Evolutionary conservation across 129 eudicot genomes (phyloP).

Genomic region (Lactuca saligna): DNA sequence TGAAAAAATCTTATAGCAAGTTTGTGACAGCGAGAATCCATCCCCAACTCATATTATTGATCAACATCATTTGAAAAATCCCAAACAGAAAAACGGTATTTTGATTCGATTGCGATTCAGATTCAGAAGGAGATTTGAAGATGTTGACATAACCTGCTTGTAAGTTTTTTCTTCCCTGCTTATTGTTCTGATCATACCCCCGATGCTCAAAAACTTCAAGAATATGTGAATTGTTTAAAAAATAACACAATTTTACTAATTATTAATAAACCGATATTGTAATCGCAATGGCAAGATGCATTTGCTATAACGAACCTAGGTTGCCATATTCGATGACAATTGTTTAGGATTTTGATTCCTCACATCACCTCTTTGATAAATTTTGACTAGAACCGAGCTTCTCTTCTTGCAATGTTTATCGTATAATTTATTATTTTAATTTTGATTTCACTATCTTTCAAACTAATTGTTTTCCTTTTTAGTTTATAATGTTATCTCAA

Average conservation of each 20-base stretch:
- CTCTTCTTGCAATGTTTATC: not conserved
- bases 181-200: not conserved
- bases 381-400: not conserved
- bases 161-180: constrained; percentile 14
- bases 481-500: too few relatives aligned
- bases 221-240: not conserved
- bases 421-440: too few relatives aligned
- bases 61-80: not conserved
- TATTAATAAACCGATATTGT: too few relatives aligned
- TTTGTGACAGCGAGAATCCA: too few relatives aligned
- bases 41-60: not conserved
- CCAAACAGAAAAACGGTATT: not conserved
- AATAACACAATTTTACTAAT: not conserved
- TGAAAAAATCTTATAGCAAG: too few relatives aligned
- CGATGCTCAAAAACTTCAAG: not conserved
- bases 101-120: not conserved
- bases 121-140: not conserved
- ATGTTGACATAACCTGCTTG: constrained; percentile 21
- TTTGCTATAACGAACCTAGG: too few relatives aligned
- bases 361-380: too few relatives aligned
- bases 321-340: too few relatives aligned
- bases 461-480: too few relatives aligned
- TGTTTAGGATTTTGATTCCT: too few relatives aligned
- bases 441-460: too few relatives aligned
- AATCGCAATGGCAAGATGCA: too few relatives aligned